Evolutionary conservation across 176 grass and related monocot genomes (phyloP).

Genomic region (Musa schizocarpa): DNA sequence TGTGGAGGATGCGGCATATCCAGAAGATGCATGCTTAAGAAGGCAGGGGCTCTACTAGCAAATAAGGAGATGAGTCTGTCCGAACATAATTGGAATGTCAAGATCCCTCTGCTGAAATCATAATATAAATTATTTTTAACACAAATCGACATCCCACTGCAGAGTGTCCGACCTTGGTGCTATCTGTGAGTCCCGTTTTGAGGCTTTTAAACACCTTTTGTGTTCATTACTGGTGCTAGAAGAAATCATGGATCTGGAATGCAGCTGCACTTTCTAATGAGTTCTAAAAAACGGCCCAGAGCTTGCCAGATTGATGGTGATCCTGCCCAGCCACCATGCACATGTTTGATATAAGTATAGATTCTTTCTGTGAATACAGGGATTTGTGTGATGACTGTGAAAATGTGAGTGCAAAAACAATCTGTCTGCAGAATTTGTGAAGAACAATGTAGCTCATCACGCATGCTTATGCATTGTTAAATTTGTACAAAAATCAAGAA

Average conservation of each 20-base stretch:
- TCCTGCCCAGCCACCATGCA: not conserved
- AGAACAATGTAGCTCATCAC: not conserved
- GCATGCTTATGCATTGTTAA: no score
- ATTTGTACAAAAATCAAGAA: no score
- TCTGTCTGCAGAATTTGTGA: not conserved
- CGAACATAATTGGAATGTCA: not conserved
- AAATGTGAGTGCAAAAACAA: not conserved
- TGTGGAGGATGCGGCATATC: slow-evolving; percentile 32
- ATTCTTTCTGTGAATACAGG: slow-evolving; percentile 1
- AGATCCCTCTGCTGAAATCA: not conserved
- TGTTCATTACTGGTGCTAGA: not conserved
- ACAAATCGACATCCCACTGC: not conserved
- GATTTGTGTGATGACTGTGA: not conserved
- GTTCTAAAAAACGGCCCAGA: not conserved
- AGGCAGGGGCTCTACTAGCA: slow-evolving; percentile 61
- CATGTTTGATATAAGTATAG: not conserved
- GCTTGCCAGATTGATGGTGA: not conserved
- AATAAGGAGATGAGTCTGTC: not conserved
- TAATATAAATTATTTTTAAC: not conserved
- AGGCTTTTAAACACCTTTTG: not conserved
- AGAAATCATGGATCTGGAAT: not conserved
- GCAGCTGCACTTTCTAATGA: not conserved
- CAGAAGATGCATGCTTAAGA: slow-evolving; percentile 46
- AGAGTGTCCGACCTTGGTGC: not conserved
- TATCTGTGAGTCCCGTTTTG: not conserved